Evolutionary conservation across 73 alveolate species (phyloP), one percentile per base, ranked within the genome.

Genomic region (Symbiodinium natans): DNA sequence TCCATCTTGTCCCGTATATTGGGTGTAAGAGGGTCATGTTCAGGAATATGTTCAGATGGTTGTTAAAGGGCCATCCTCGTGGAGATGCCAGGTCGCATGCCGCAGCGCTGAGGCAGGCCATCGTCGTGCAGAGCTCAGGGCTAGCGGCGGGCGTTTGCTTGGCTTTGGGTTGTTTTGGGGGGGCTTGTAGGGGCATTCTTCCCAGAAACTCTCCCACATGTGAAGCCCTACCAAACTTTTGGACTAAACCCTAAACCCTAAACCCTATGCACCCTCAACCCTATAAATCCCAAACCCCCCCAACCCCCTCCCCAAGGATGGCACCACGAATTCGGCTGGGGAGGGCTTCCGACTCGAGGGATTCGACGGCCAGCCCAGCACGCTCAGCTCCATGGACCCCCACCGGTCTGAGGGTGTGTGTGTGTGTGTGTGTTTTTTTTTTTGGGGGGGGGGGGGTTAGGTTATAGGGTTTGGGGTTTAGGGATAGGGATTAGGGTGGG

Each of bases 301-400:
- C 21, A 52, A n/a, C n/a, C n/a, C n/a, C n/a, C n/a, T n/a, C n/a
- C n/a, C n/a, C 17, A 63, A 63, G 77, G 77, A 63, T 27, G 77
- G 77, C 77, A 63, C 77, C 36, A 63, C 77, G 77, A 36, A 38
- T n/a, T 36, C 46, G 68, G 89, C 97, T n/a, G 97, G 97, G 1
- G 97, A 90, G 63, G 98, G 98, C 38, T 92, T 92, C 68, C 92
- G 98, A 3, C 92, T 92, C 25, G 98, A 92, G 83, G 98, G 98
- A 43, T 92, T 92, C 33, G 98, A 92, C 71, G 98, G 98, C 83
- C 92, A 92, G 41, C 98, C 98, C 39, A 27, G 34, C 34, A 33
- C 98, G 13, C 86, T 92, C 77, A 75, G 40, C 15, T 75, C 98
- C 34, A 74, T 92, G 98, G 98, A 92, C 92, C 83, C 82, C 31